Percentiles rank a stretch among this genome's conserved stretches.
Evolutionary conservation across 2,329 filamentous ascomycete species (phyloP).

Genomic region (Fusarium siculi): DNA sequence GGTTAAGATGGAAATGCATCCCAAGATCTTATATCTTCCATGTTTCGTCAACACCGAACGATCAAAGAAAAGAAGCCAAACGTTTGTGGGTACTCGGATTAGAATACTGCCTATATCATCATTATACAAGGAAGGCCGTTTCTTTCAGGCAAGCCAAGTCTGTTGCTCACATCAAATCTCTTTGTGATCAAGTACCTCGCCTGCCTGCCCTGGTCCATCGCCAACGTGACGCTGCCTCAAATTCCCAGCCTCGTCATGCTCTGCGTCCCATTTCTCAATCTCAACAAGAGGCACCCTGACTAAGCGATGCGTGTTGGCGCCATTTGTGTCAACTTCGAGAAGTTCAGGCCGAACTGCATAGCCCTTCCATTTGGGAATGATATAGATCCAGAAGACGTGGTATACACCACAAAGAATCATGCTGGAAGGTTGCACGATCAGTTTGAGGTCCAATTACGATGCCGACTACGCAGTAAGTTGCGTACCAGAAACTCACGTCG

Average conservation of each 20-base stretch:
- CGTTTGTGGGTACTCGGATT: rapidly evolving
- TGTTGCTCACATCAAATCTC: not conserved
- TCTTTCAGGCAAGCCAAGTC: rapidly evolving
- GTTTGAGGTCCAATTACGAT: constrained; percentile 54
- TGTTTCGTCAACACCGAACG: not conserved
- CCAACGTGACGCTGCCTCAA: not conserved
- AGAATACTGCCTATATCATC: rapidly evolving
- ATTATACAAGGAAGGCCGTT: rapidly evolving
- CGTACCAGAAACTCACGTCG: constrained; percentile 79
- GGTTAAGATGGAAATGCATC: not conserved
- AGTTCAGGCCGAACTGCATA: constrained; percentile 68
- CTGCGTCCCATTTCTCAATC: constrained; percentile 65
- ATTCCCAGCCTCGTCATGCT: constrained; percentile 62
- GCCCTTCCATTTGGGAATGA: constrained; percentile 61
- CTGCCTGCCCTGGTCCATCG: not conserved
- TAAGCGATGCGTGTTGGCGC: constrained; percentile 57
- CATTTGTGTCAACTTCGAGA: constrained; percentile 53
- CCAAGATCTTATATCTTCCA: not conserved
- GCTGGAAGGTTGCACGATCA: constrained; percentile 44
- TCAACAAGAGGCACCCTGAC: constrained; percentile 64
- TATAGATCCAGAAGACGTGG: constrained; percentile 67
- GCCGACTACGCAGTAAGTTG: constrained; percentile 73
- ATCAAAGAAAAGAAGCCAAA: not conserved
- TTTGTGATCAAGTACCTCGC: not conserved
- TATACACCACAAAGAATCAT: constrained; percentile 66